Percentiles rank a stretch among this genome's conserved stretches.
Evolutionary conservation across 768 basidiomycete genomes (phyloP).

Genomic region (Lentinula lateritia): DNA sequence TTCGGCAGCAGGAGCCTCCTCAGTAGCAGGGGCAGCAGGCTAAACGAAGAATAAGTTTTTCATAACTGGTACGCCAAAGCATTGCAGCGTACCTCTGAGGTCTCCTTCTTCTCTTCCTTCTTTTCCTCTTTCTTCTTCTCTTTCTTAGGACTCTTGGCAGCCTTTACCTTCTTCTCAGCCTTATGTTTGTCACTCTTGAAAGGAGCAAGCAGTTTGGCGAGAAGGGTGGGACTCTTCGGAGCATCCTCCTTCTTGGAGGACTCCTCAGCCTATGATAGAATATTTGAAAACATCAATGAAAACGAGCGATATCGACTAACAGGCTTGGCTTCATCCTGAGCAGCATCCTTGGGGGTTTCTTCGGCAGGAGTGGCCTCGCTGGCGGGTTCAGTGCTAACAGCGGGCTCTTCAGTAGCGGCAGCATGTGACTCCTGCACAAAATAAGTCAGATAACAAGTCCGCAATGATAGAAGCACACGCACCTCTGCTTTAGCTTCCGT

Average conservation of each 20-base stretch:
- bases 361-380: conserved; percentile 27
- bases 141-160: conserved; percentile 75
- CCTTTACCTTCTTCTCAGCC: conserved; percentile 57
- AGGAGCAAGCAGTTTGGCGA: conserved; percentile 73
- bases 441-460: conserved; percentile 1
- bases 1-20: conserved; percentile 24
- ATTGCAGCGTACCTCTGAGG: conserved; percentile 40
- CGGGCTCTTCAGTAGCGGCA: conserved; percentile 32
- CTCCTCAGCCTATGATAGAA: conserved; percentile 35
- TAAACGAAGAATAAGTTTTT: neutral
- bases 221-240: conserved; percentile 74
- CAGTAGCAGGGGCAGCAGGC: conserved; percentile 25
- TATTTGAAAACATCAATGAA: neutral
- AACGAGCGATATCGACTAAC: conserved; percentile 18
- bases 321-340: conserved; percentile 38
- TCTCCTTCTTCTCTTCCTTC: conserved; percentile 81
- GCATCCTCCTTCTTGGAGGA: conserved; percentile 68
- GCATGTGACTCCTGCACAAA: conserved; percentile 29
- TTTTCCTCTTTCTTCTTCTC: conserved; percentile 70
- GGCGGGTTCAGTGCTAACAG: conserved; percentile 42
- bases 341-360: conserved; percentile 16
- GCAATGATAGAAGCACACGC: conserved; percentile 6
- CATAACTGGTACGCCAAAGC: neutral
- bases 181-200: conserved; percentile 69
- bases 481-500: conserved; percentile 37